Evolutionary conservation across 495 filamentous ascomycete genomes (phyloP).

Genomic region (Lichenothelia convexa): DNA sequence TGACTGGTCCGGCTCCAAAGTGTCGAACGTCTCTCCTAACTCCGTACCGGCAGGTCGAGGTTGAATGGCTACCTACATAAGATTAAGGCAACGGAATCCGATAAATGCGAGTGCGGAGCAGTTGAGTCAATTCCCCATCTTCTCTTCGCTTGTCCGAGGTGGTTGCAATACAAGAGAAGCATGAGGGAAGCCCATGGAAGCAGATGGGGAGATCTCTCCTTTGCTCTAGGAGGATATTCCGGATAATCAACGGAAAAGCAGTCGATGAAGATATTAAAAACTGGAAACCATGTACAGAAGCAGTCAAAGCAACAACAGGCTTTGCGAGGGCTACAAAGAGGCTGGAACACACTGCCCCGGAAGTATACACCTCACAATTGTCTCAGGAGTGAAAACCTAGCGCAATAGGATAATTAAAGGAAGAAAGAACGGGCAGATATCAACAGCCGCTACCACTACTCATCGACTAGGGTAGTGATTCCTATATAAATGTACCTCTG

Average conservation of each 20-base stretch:
- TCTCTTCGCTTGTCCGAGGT: background rate
- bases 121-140: background rate
- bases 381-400: too few species aligned
- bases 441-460: too few species aligned
- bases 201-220: background rate
- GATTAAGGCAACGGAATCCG: conserved; percentile 9
- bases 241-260: background rate
- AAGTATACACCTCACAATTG: too few species aligned
- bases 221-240: background rate
- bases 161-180: background rate
- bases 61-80: conserved; percentile 20
- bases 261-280: background rate
- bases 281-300: background rate
- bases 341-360: too few species aligned
- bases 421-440: too few species aligned
- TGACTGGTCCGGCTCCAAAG: too few species aligned
- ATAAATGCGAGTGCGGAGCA: background rate
- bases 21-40: background rate
- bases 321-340: background rate
- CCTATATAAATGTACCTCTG: too few species aligned
- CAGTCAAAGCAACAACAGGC: background rate
- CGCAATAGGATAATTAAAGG: too few species aligned
- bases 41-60: conserved; percentile 19
- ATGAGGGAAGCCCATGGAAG: background rate
- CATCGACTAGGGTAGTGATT: too few species aligned